Evolutionary conservation across 75 land plant genomes (phyloP), one percentile per base, ranked within the genome.

Genomic region (Picea glauca): DNA sequence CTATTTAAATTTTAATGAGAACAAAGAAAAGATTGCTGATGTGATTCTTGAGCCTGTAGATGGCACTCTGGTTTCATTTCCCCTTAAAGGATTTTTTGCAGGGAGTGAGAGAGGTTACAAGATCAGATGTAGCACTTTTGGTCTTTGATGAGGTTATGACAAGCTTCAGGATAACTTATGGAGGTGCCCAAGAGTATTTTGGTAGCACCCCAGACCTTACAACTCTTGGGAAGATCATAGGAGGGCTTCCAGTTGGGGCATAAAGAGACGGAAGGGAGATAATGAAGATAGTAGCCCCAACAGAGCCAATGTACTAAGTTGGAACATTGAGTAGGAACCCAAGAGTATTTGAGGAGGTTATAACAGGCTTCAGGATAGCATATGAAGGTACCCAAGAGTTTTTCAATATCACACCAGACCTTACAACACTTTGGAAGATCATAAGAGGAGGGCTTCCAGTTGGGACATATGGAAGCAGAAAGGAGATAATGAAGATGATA

Each of bases 91-190:
- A 85, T 13, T 97, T 97, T 72, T 79, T 95, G 38, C 61, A 83
- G 62, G 88, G 86, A 21, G 81, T 95, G 3, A 87, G 93, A 31
- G 80, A 87, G 67, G 43, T 97, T 74, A 90, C 98, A 20, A 78
- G 77, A 63, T 78, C 85, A 50, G 80, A 93, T 58, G 92, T 81
- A 23, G 74, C 98, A 58, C 90, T 97, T 64, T 87, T 97, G 3
- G 90, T 93, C n/a, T 93, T 97, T 81, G 99, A 97, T 78, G 99
- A 97, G 81, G 99, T 97, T 23, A 97, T 97, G 99, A 94, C 99
- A 33, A 96, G 99, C 12, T 97, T 97, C 76, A 85, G 99, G 18
- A 66, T 97, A 38, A 60, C 98, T 54, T 97, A 91, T 84, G 98
- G 99, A 78, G 99, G 98, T 65, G 98, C 99, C 12, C 99, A 97